Percentiles rank a stretch among this genome's conserved stretches.
Conservation (phyloP, 2,329 filamentous ascomycete species). For the Stemphylium lycopersici region DNA sequence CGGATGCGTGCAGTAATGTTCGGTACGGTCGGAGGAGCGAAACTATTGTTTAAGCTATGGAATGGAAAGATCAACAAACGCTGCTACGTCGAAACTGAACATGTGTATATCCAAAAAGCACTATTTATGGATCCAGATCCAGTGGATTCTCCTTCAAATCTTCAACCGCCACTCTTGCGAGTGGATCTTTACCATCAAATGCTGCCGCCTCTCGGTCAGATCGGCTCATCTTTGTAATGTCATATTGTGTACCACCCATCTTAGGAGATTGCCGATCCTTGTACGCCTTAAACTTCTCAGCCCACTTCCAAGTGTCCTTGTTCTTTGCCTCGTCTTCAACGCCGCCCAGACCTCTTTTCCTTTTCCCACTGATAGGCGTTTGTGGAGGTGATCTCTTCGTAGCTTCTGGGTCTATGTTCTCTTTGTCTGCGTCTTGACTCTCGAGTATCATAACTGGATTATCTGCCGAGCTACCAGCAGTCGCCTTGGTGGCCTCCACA, state of each 20-base stretch:
- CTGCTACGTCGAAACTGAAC: neutral
- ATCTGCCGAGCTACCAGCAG: neutral
- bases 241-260: slow-evolving; percentile 21
- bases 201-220: slow-evolving; percentile 14
- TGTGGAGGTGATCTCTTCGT: neutral
- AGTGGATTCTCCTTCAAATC: slow-evolving; percentile 15
- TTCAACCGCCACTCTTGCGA: slow-evolving; percentile 12
- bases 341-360: slow-evolving; percentile 1
- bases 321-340: neutral
- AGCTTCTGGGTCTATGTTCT: neutral
- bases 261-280: neutral
- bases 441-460: neutral
- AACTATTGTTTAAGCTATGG: neutral
- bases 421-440: slow-evolving; percentile 14
- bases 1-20: slow-evolving; percentile 57
- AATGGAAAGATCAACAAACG: neutral
- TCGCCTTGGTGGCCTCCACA: neutral
- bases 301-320: slow-evolving; percentile 25
- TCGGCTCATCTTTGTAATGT: slow-evolving; percentile 29
- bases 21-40: too few species aligned
- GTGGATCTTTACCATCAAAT: slow-evolving; percentile 20
- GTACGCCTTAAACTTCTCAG: slow-evolving; percentile 11
- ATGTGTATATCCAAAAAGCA: neutral
- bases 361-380: neutral
- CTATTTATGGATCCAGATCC: slow-evolving; percentile 1